A percentile compares a stretch with the other conserved stretches of the same genome.
These are phyloP conservation scores for Moniliophthora roreri DNA, from an alignment of 1,284 basidiomycete species.

Conservation along the genomic window DNA sequence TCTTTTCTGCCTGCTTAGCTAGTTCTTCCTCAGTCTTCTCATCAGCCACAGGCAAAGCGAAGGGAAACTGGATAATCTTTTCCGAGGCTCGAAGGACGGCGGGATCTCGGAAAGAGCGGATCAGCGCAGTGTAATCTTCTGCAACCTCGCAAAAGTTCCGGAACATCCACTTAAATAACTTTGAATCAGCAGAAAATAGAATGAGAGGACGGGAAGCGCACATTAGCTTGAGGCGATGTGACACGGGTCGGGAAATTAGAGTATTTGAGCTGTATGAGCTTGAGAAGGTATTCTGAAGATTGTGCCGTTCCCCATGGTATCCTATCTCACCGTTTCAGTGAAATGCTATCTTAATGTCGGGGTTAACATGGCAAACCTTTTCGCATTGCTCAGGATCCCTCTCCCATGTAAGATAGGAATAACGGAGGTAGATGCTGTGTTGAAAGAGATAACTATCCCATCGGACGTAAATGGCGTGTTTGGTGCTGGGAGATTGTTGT, in stretches of 20 bases:
- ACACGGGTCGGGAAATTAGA: conserved; percentile 79
- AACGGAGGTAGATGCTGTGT: conserved; percentile 83
- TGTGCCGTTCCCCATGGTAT: conserved; percentile 95
- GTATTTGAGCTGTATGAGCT: conserved; percentile 94
- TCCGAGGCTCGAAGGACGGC: conserved; percentile 63
- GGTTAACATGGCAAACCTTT: conserved; percentile 56
- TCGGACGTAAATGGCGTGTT: conserved; percentile 51
- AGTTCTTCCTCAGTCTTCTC: conserved; percentile 95
- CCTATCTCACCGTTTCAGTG: conserved; percentile 45
- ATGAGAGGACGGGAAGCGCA: conserved; percentile 28
- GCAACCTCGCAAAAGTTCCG: conserved; percentile 88
- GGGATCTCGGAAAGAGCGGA: conserved; percentile 68
- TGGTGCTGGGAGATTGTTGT: conserved; percentile 52
- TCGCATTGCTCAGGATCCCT: conserved; percentile 80
- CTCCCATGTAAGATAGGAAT: conserved; percentile 83
- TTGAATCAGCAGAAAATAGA: conserved; percentile 3
- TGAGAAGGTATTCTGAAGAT: conserved; percentile 88
- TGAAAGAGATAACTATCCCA: conserved; percentile 83
- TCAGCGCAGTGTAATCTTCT: conserved; percentile 70
- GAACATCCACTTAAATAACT: conserved; percentile 73
- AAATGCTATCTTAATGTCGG: not conserved
- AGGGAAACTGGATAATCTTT: conserved; percentile 86
- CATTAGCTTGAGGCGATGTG: conserved; percentile 53
- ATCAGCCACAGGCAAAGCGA: conserved; percentile 62
- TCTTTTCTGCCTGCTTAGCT: conserved; percentile 71